Evolutionary conservation across 2,329 filamentous ascomycete species (phyloP), one percentile per base, ranked within the genome.

Genomic region (Hypoxylon sp.): DNA sequence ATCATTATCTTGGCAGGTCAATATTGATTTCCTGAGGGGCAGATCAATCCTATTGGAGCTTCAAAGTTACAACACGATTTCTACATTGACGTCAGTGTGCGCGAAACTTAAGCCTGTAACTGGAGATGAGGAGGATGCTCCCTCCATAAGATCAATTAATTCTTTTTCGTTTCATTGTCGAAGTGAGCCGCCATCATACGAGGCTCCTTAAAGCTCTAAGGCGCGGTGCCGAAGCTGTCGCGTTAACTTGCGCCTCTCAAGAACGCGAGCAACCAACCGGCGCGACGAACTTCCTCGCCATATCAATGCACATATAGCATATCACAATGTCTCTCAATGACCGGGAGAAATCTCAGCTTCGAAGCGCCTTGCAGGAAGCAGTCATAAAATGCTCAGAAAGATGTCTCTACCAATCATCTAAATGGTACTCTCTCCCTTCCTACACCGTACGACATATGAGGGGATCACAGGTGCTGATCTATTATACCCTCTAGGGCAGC

Each of bases 361-460:
- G 91, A 74, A 86, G 85, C 37, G 88, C 92, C 32, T 85, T 97
- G 45, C 93, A 97, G 77, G 91, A 94, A 74, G 93, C 95, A 29
- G 90, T 96, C 2, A 85, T 96, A 23, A 94, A 94, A 76, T 98
- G 94, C 81, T 97, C 94, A 1, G 96, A 99, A 77, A 86, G 96
- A 78, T 97, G 96, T 78, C 86, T 99, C 11, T 98, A 97, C 76
- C 94, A 97, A 74, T 96, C 95, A 5, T 91, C 96, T 27, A 98
- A 98, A 88, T 99, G 96, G 96, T 97, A 78, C 61, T 74, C 25
- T 37, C 29, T 21, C 34, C 45, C 19, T n/a, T 34, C 30, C 11
- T 2, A 32, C 25, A n/a, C n/a, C n/a, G n/a, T n/a, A n/a, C n/a
- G n/a, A n/a, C n/a, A n/a, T n/a, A n/a, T n/a, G n/a, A n/a, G n/a